These are phyloP conservation scores for Tremellales sp. DNA, from an alignment of 1,284 basidiomycete genomes.

Conservation along the genomic window DNA sequence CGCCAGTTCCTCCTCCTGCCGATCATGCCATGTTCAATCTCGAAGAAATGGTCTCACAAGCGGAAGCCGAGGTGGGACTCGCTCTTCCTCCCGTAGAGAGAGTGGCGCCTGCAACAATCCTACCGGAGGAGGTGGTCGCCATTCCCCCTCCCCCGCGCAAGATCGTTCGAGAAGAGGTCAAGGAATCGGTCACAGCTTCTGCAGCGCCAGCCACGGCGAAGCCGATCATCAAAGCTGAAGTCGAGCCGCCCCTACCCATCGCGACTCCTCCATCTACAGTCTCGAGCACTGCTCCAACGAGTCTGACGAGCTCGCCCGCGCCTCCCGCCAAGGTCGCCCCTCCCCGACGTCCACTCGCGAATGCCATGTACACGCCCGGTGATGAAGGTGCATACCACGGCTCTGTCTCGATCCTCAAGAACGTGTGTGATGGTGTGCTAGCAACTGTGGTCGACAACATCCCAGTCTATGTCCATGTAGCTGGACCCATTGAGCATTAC, in stretches of 20 bases:
- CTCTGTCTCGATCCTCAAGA: constrained; percentile 10
- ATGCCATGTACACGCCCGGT: neutral
- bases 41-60: neutral
- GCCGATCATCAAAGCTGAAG: too few relatives aligned
- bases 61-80: neutral
- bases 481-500: constrained; percentile 15
- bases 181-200: neutral
- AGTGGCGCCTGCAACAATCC: too few relatives aligned
- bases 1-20: constrained; percentile 2
- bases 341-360: neutral
- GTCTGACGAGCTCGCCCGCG: neutral
- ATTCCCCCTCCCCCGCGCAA: too few relatives aligned
- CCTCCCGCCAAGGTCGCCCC: neutral
- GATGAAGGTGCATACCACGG: neutral
- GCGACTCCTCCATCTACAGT: neutral
- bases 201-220: neutral
- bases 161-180: neutral
- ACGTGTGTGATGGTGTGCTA: constrained; percentile 36
- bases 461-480: constrained; percentile 38
- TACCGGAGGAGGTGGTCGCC: neutral
- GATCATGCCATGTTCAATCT: constrained; percentile 1
- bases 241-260: neutral
- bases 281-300: neutral
- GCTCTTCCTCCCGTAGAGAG: neutral
- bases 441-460: constrained; percentile 44